Evolutionary conservation across 2,329 filamentous ascomycete genomes (phyloP).

Genomic region (Fusarium odoratissimum): DNA sequence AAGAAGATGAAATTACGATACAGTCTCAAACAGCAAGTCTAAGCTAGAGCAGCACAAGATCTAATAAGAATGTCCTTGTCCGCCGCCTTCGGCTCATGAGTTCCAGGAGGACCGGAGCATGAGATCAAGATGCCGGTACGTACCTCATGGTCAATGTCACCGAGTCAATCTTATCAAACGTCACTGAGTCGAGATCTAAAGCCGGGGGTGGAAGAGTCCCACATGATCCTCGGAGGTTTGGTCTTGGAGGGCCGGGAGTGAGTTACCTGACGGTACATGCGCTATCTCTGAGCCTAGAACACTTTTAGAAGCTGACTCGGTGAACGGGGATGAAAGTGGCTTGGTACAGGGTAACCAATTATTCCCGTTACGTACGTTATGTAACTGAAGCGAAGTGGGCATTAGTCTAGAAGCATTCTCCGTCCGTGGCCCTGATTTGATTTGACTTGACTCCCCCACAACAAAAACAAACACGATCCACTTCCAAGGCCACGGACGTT

Average conservation of each 20-base stretch:
- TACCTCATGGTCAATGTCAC: constrained; percentile 25
- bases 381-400: not conserved
- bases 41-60: constrained; percentile 26
- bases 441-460: constrained; percentile 34
- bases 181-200: constrained; percentile 38
- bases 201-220: constrained; percentile 6
- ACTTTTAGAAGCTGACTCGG: constrained; percentile 13
- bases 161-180: constrained; percentile 35
- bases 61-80: constrained; percentile 32
- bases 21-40: not conserved
- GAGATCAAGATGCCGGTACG: constrained; percentile 11
- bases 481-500: constrained; percentile 8
- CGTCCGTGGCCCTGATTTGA: too few relatives aligned
- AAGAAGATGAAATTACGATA: not conserved
- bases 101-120: constrained; percentile 27
- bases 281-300: constrained; percentile 11
- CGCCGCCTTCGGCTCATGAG: constrained; percentile 38
- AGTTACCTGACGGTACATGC: constrained; percentile 31
- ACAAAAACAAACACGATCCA: constrained; percentile 32
- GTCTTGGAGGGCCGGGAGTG: constrained; percentile 16
- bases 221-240: constrained; percentile 17
- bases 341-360: constrained; percentile 26
- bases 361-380: not conserved
- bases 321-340: not conserved
- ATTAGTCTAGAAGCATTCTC: constrained; percentile 22